phyloP scores from a whole-genome alignment of 2,329 filamentous ascomycete species.

The Diaporthe sp. region DNA sequence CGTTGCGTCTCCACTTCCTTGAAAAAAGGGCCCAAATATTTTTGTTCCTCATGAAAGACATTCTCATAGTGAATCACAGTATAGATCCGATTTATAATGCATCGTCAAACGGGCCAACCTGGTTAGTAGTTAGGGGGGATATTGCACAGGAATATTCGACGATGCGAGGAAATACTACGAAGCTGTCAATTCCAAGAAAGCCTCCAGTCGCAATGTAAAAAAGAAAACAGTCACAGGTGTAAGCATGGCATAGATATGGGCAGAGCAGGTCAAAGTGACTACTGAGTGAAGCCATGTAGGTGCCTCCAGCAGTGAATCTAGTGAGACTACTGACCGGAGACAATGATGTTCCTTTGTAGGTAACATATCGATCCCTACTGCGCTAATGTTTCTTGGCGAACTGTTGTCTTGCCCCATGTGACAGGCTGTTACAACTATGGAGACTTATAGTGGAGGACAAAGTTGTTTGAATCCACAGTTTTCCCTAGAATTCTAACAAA shows the following conservation, averaged over 20 bases:
- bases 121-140: slow-evolving; percentile 48
- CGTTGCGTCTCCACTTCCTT: slow-evolving; percentile 5
- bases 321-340: slow-evolving; percentile 40
- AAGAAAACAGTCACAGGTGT: too few species aligned
- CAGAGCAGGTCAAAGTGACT: background rate
- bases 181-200: background rate
- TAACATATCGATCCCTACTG: slow-evolving; percentile 38
- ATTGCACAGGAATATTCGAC: slow-evolving; percentile 49
- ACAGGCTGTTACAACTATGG: background rate
- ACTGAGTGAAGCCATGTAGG: background rate
- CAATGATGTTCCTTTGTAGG: slow-evolving; percentile 46
- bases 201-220: background rate
- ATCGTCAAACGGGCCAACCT: slow-evolving; percentile 54
- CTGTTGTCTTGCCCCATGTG: background rate
- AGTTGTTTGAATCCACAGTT: too few species aligned
- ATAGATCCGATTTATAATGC: slow-evolving; percentile 52
- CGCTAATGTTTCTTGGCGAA: background rate
- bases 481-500: background rate
- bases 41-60: background rate
- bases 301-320: background rate
- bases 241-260: background rate
- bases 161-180: slow-evolving; percentile 44
- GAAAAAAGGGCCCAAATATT: background rate
- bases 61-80: slow-evolving; percentile 49
- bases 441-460: background rate